Evolutionary conservation across 352 stramenopile genomes (phyloP).

Genomic region (Phytopythium chamaehyphon): DNA sequence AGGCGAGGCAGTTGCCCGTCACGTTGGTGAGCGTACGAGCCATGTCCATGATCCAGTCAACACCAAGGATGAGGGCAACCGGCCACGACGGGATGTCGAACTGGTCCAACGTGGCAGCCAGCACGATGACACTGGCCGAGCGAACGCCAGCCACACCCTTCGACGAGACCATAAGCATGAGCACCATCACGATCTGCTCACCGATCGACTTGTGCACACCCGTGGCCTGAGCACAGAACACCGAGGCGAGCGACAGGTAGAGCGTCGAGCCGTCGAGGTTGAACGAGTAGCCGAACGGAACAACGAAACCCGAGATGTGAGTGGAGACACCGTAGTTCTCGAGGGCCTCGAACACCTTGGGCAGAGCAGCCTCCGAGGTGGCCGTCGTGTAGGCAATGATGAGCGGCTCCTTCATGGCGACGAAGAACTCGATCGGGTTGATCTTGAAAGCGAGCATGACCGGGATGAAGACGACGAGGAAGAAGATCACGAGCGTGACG

Average conservation of each 20-base stretch:
- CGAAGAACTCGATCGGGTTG: constrained; percentile 36
- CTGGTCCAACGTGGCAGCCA: constrained; percentile 42
- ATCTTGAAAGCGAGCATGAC: constrained; percentile 47
- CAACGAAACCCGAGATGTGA: constrained; percentile 51
- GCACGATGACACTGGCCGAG: constrained; percentile 41
- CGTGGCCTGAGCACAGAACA: constrained; percentile 55
- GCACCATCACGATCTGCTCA: constrained; percentile 58
- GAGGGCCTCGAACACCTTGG: constrained; percentile 56
- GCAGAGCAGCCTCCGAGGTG: constrained; percentile 45
- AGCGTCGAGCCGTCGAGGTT: constrained; percentile 56
- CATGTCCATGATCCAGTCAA: constrained; percentile 67
- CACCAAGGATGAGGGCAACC: constrained; percentile 47
- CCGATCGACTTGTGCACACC: constrained; percentile 41
- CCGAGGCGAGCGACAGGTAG: constrained; percentile 40
- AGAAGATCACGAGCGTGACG: constrained; percentile 43
- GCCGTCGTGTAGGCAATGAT: constrained; percentile 60
- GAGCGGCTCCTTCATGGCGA: constrained; percentile 42
- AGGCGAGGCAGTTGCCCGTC: constrained; percentile 47
- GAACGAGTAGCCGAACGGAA: constrained; percentile 65
- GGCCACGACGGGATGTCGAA: constrained; percentile 58
- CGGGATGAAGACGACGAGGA: constrained; percentile 37
- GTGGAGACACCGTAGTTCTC: constrained; percentile 46
- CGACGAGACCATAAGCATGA: constrained; percentile 58
- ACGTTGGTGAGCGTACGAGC: constrained; percentile 54
- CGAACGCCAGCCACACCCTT: constrained; percentile 49